Percentiles rank a stretch among this genome's conserved stretches.
These are phyloP conservation scores for Sonneratia alba DNA, from an alignment of 345 rosid species.

Conservation along the genomic window DNA sequence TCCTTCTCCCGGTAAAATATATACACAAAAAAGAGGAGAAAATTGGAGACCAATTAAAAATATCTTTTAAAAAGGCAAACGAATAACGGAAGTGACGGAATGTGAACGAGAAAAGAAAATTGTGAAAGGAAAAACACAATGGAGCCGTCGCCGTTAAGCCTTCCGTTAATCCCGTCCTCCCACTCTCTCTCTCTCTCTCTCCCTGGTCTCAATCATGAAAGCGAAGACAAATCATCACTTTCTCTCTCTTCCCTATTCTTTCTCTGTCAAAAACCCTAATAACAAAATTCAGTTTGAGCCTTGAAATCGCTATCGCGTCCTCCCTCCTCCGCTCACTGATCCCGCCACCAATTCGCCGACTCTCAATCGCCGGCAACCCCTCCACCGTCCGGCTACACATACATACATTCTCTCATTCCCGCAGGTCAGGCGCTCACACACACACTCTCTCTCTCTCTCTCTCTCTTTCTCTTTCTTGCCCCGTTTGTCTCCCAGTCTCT, in stretches of 20 bases:
- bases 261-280: slow-evolving; percentile 35
- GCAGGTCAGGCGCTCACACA: not conserved
- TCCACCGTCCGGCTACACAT: not conserved
- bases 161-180: not conserved
- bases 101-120: no score
- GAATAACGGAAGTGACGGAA: no score
- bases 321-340: slow-evolving; percentile 5
- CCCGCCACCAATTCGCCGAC: not conserved
- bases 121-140: not conserved
- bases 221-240: not conserved
- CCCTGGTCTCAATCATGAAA: not conserved
- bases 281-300: slow-evolving; percentile 37
- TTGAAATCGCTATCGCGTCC: slow-evolving; percentile 27
- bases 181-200: not conserved
- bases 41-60: no score
- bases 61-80: no score
- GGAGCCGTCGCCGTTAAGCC: not conserved
- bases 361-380: not conserved
- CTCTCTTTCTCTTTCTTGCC: no score
- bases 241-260: not conserved
- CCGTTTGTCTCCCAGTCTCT: not conserved
- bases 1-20: no score
- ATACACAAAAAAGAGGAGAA: no score
- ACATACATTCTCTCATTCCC: no score
- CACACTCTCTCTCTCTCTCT: not conserved